Evolutionary conservation across 768 basidiomycete genomes (phyloP), one percentile per base, ranked within the genome.

Genomic region (Boletus tylopilopsis): DNA sequence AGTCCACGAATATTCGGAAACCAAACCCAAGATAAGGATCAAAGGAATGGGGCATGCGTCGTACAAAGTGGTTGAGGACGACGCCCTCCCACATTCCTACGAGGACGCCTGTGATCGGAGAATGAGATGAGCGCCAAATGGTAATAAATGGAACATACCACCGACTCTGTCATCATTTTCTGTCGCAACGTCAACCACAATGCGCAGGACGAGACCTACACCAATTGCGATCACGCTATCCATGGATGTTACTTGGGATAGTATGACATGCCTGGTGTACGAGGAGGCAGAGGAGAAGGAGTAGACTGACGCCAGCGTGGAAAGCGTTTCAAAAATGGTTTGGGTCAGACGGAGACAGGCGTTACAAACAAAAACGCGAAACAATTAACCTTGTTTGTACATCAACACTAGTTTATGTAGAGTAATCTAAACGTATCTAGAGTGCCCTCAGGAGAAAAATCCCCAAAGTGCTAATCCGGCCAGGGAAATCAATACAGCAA

Each of bases 51-150:
- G 85, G 84, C 67, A 76, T 76, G 62, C 85, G 85, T 52, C 76
- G 77, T 54, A 86, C 66, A 64, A 87, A 88, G 57, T 89, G 87
- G 34, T 81, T 78, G 47, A 87, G 72, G 32, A 88, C 80, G 22
- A 85, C 76, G 41, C 88, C 87, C 67, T 90, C 87, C 85, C 87
- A 90, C 18, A 89, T 71, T 8, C 87, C 88, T 45, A 90, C 73
- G 49, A 90, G 75, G 13, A 82, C 81, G 16, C 82, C 80, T 77
- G 47, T 13, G 8, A 7, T 5, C n/a, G n/a, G 15, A 38, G 25
- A 12, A 32, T 56, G 18, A 56, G 45, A 23, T 35, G 51, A 16
- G 42, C 4, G 38, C 7, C 27, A 22, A 37, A 45, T 1, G 30
- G 15, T 15, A 23, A 34, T 32, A 18, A 47, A 46, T 13, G 18